Percentiles rank a stretch among this genome's conserved stretches.
Evolutionary conservation across 2,329 filamentous ascomycete genomes (phyloP).

Genomic region (Conoideocrella luteorostrata): DNA sequence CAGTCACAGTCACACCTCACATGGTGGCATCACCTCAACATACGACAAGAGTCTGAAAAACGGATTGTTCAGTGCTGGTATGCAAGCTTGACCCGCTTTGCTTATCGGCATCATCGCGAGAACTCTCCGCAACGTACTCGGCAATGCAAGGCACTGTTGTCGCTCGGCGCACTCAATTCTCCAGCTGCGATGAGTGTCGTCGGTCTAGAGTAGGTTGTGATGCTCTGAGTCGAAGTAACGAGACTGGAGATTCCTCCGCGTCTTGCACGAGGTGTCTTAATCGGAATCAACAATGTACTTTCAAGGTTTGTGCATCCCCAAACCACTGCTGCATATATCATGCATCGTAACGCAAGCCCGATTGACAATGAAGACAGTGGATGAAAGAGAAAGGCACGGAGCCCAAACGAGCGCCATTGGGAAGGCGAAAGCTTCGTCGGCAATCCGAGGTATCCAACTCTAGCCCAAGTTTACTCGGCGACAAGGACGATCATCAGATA

Average conservation of each 20-base stretch:
- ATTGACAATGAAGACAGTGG: not conserved
- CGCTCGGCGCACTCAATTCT: constrained; percentile 28
- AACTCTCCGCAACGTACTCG: not conserved
- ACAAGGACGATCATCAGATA: not conserved
- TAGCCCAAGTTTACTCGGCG: not conserved
- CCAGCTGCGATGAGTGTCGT: constrained; percentile 26
- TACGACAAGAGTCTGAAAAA: no score
- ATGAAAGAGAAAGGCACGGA: constrained; percentile 7
- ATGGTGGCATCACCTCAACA: no score
- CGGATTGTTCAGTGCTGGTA: no score
- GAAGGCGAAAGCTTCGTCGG: constrained; percentile 4
- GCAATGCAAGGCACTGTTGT: constrained; percentile 14
- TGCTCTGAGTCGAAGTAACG: constrained; percentile 21
- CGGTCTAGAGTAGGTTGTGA: constrained; percentile 25
- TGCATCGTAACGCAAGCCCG: not conserved
- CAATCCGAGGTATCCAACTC: not conserved
- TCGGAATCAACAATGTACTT: constrained; percentile 21
- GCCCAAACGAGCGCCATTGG: not conserved
- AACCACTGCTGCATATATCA: no score
- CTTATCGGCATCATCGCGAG: no score
- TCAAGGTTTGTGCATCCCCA: constrained; percentile 23
- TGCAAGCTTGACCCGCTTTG: no score
- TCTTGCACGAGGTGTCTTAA: constrained; percentile 56
- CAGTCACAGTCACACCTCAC: no score
- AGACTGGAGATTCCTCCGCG: constrained; percentile 57